Evolutionary conservation across 2,329 filamentous ascomycete species (phyloP).

Genomic region (Aspergillus sp.): DNA sequence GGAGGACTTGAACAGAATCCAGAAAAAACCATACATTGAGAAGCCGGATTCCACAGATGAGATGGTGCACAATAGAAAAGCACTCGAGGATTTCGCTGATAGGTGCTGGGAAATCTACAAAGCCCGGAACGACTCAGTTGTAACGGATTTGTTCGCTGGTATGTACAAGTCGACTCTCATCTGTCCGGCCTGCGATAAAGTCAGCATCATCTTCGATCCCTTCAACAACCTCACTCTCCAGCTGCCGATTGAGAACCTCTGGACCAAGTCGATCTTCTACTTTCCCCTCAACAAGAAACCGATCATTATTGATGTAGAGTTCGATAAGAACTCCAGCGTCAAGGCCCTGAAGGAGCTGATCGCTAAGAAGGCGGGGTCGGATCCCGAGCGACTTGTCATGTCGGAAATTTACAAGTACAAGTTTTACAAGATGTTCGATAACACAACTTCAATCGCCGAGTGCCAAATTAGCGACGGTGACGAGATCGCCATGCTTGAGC

Average conservation of each 20-base stretch:
- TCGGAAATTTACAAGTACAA: conserved; percentile 79
- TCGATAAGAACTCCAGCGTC: conserved; percentile 68
- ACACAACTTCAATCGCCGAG: conserved; percentile 67
- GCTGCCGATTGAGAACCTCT: conserved; percentile 80
- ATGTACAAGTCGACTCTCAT: conserved; percentile 98
- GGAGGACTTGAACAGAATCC: conserved; percentile 89
- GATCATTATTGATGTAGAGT: conserved; percentile 71
- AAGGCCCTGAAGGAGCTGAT: conserved; percentile 50
- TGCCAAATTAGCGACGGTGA: conserved; percentile 63
- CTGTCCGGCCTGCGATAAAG: conserved; percentile 86
- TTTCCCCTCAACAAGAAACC: conserved; percentile 73
- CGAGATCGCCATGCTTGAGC: conserved; percentile 70
- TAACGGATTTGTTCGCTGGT: conserved; percentile 92
- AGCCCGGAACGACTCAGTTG: conserved; percentile 88
- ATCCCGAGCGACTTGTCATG: conserved; percentile 66
- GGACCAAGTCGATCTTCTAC: conserved; percentile 72
- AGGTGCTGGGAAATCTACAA: conserved; percentile 91
- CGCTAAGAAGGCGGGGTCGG: conserved; percentile 51
- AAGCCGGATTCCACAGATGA: conserved; percentile 97
- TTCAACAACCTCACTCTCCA: conserved; percentile 94
- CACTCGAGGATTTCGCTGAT: conserved; percentile 80
- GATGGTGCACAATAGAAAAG: conserved; percentile 79
- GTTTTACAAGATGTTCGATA: conserved; percentile 84
- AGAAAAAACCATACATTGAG: conserved; percentile 95
- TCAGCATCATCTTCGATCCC: conserved; percentile 98